These are phyloP conservation scores for Candida railenensis DNA, from an alignment of 805 yeast species.

Conservation along the genomic window DNA sequence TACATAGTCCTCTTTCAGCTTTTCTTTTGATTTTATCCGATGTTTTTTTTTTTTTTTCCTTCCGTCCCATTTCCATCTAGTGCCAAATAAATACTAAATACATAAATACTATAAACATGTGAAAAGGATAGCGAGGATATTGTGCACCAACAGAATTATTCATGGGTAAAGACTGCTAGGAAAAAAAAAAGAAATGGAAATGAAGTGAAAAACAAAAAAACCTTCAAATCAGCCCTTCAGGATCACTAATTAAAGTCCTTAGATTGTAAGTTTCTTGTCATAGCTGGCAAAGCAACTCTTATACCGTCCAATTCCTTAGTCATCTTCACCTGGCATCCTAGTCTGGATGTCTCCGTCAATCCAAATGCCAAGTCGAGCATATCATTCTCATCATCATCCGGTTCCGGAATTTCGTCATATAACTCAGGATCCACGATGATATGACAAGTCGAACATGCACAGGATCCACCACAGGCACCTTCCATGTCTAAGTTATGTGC, in stretches of 20 bases:
- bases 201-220: not conserved
- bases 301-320: constrained; percentile 87
- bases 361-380: constrained; percentile 98
- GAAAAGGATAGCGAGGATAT: not conserved
- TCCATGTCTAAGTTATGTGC: constrained; percentile 93
- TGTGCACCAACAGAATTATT: not conserved
- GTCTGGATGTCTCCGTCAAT: constrained; percentile 90
- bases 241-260: constrained; percentile 67
- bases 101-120: not conserved
- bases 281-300: constrained; percentile 92
- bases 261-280: constrained; percentile 89
- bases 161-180: not conserved
- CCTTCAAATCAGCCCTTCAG: not conserved
- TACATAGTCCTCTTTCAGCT: too few relatives aligned
- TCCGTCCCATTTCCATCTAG: not conserved
- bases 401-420: constrained; percentile 90
- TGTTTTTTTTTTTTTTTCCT: not conserved
- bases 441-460: constrained; percentile 98
- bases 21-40: not conserved
- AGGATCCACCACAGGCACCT: constrained; percentile 98
- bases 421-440: constrained; percentile 93
- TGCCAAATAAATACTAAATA: not conserved
- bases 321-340: constrained; percentile 94
- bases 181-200: too few relatives aligned
- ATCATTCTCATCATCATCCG: constrained; percentile 96